phyloP scores from a whole-genome alignment of 2,329 filamentous ascomycete genomes.

The Lachnellula cervina region DNA sequence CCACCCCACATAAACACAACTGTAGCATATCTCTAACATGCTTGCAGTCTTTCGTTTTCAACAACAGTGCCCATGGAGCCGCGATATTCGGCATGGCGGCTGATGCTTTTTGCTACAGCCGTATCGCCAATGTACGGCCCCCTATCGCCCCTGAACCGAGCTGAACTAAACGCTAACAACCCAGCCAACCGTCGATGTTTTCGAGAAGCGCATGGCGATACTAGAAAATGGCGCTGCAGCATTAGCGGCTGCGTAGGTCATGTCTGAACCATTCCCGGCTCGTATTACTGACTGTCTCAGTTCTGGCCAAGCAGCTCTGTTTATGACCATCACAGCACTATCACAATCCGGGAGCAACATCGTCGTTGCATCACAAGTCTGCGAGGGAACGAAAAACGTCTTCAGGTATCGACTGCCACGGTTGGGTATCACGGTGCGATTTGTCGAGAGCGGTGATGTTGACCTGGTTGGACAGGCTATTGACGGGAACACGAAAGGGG shows the following conservation, averaged over 20 bases:
- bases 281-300: background rate
- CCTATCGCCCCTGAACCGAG: too few relatives aligned
- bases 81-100: too few relatives aligned
- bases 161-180: too few relatives aligned
- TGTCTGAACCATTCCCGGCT: constrained; percentile 44
- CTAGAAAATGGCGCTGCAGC: constrained; percentile 64
- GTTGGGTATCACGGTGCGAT: constrained; percentile 60
- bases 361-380: constrained; percentile 58
- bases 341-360: constrained; percentile 62
- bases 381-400: constrained; percentile 64
- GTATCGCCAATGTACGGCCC: too few relatives aligned
- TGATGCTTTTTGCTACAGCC: too few relatives aligned
- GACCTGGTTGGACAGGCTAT: constrained; percentile 56
- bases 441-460: constrained; percentile 55
- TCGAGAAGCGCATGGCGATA: constrained; percentile 63
- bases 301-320: constrained; percentile 27
- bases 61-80: too few relatives aligned
- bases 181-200: constrained; percentile 48
- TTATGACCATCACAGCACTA: constrained; percentile 60
- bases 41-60: too few relatives aligned
- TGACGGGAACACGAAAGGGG: constrained; percentile 61
- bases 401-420: constrained; percentile 61
- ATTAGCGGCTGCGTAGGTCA: constrained; percentile 58
- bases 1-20: too few relatives aligned
- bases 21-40: too few relatives aligned